phyloP scores from a whole-genome alignment of 2,329 filamentous ascomycete species.

The Dactylellina drechsleri region DNA sequence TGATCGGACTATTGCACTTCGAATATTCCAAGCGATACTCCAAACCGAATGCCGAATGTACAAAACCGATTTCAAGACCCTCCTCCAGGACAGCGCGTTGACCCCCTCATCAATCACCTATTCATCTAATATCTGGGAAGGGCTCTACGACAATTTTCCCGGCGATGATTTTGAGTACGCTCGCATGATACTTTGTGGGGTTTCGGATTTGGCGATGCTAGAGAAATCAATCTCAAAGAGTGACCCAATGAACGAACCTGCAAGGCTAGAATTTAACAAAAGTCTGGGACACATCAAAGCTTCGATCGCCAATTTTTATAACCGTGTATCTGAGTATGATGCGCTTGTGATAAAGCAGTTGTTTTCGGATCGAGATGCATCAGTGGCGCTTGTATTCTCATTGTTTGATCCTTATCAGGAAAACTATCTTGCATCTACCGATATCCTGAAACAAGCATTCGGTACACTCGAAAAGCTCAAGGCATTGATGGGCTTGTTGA shows the following conservation, averaged over 20 bases:
- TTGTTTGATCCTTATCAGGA: conserved; percentile 82
- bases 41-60: conserved; percentile 57
- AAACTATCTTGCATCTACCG: conserved; percentile 81
- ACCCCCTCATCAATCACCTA: conserved; percentile 44
- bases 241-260: conserved; percentile 60
- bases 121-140: conserved; percentile 56
- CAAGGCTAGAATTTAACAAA: conserved; percentile 78
- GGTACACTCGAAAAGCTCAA: conserved; percentile 71
- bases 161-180: conserved; percentile 56
- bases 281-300: conserved; percentile 72
- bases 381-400: conserved; percentile 78
- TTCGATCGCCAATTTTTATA: conserved; percentile 77
- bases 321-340: conserved; percentile 80
- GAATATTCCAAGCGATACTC: conserved; percentile 55
- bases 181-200: conserved; percentile 52
- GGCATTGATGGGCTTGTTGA: conserved; percentile 71
- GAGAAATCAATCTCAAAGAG: conserved; percentile 65
- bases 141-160: conserved; percentile 56
- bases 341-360: conserved; percentile 74
- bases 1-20: conserved; percentile 51
- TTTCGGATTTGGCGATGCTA: conserved; percentile 56
- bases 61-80: conserved; percentile 55
- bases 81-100: conserved; percentile 46
- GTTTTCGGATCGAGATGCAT: conserved; percentile 74
- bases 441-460: conserved; percentile 78